Base-by-base conservation (phyloP, 2,329 filamentous ascomycete genomes). In the Byssoonygena ceratinophila region DNA sequence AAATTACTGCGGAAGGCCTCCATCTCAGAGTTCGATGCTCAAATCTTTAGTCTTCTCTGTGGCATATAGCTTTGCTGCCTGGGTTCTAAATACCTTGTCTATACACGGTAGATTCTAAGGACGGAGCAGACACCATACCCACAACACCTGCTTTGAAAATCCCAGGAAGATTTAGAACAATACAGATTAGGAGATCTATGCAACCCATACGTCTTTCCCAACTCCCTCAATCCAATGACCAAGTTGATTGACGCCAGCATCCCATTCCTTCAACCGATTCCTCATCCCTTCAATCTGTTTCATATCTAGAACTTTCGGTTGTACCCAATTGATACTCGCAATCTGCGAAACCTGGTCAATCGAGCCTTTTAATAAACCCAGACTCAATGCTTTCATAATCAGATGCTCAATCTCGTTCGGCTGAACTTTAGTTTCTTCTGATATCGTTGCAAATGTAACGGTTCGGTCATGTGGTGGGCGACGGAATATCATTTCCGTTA, bases 361-460 rank as follows among this genome's bases (percentile, higher is more conserved):
- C 53, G 86, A 92, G 43, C 92, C 92, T 60, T 85, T 81, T 60
- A 98, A 74, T 60, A 98, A 75, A 0, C 92, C 92, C 61, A 98
- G 72, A 65, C 90, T 96, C 63, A 98, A 73, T n/a, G 92, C 92
- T 77, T 96, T 97, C 92, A 98, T 98, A 63, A 98, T 86, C 58
- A 98, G 74, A 68, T 97, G 91, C 76, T 98, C 92, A 61, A 98
- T 97, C 74, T 97, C 88, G 63, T 92, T 82, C 2, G 83, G 81
- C 61, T 82, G 80, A 48, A 98, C 90, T 71, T 95, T 94, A 2
- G 92, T 98, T 75, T 97, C 91, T 60, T 85, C 78, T 4, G 86
- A 81, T 64, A 98, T 96, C 46, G 88, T 87, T 49, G 76, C 74
- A 72, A 98, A 98, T 3, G 85, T 85, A 84, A 98, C 92, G 63